Evolutionary conservation across 768 basidiomycete species (phyloP).

Genomic region (Pisolithus albus): DNA sequence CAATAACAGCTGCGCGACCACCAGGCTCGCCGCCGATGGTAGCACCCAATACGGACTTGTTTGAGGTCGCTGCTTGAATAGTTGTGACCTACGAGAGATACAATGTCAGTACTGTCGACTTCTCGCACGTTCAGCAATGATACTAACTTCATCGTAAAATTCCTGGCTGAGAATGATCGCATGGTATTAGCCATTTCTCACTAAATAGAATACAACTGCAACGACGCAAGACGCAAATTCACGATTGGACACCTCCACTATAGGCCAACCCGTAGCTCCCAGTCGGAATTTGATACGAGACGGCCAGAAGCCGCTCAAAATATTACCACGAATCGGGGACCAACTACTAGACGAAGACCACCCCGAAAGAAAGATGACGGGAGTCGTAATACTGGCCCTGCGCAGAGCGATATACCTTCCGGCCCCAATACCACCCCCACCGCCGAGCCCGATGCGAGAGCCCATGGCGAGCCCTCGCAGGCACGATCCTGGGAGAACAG

Average conservation of each 20-base stretch:
- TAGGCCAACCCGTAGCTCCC: no score
- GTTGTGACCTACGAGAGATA: slow-evolving; percentile 55
- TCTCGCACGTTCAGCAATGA: neutral
- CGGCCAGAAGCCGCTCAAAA: no score
- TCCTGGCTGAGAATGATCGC: slow-evolving; percentile 41
- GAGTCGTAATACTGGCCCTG: neutral
- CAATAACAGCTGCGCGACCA: slow-evolving; percentile 50
- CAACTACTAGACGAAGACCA: no score
- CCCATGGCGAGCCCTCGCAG: neutral
- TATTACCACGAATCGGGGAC: no score
- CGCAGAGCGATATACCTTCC: neutral
- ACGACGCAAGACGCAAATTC: no score
- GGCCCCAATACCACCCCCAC: neutral
- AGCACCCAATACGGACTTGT: slow-evolving; percentile 33
- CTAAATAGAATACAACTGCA: neutral
- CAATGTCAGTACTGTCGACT: neutral
- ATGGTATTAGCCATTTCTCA: neutral
- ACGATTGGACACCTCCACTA: no score
- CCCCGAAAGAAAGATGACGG: no score
- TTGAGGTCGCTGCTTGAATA: slow-evolving; percentile 32
- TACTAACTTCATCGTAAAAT: neutral
- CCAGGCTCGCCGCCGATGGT: slow-evolving; percentile 47
- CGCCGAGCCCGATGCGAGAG: neutral
- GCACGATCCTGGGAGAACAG: no score
- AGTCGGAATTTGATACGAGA: no score